Conservation (phyloP, 1,139 yeast species). For the Hyphopichia pseudoburtonii region DNA sequence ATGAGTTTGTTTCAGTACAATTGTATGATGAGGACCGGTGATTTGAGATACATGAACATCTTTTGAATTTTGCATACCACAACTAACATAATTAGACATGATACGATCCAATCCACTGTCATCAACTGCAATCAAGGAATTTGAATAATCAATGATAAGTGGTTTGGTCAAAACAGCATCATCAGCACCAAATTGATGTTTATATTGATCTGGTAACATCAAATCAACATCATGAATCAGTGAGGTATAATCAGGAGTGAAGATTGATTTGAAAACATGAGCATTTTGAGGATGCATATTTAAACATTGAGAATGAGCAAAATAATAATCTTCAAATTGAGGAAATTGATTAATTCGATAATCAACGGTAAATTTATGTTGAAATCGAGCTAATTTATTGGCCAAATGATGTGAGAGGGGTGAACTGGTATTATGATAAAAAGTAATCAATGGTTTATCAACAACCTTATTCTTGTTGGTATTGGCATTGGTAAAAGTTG, state of each 20-base stretch:
- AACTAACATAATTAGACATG: constrained; percentile 41
- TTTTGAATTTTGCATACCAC: constrained; percentile 35
- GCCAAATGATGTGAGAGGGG: constrained; percentile 6
- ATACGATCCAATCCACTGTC: constrained; percentile 42
- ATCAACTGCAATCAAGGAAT: constrained; percentile 52
- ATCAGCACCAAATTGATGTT: no score
- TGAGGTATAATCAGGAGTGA: no score
- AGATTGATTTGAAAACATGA: no score
- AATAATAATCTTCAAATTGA: constrained; percentile 31
- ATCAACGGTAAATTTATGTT: constrained; percentile 24
- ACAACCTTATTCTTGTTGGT: neutral
- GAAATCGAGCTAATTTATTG: constrained; percentile 3
- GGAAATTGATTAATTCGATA: constrained; percentile 25
- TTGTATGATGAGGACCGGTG: neutral
- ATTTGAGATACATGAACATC: constrained; percentile 9
- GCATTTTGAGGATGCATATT: constrained; percentile 48
- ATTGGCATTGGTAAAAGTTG: neutral
- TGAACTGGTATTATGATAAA: constrained; percentile 6
- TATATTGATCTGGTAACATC: no score
- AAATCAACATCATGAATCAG: no score
- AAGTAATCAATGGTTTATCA: constrained; percentile 2
- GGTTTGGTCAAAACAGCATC: constrained; percentile 35
- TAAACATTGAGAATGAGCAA: constrained; percentile 36
- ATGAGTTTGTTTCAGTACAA: no score
- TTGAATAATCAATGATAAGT: constrained; percentile 57